Evolutionary conservation across 306 rosid species (phyloP), one percentile per base, ranked within the genome.

Genomic region (Geum urbanum): DNA sequence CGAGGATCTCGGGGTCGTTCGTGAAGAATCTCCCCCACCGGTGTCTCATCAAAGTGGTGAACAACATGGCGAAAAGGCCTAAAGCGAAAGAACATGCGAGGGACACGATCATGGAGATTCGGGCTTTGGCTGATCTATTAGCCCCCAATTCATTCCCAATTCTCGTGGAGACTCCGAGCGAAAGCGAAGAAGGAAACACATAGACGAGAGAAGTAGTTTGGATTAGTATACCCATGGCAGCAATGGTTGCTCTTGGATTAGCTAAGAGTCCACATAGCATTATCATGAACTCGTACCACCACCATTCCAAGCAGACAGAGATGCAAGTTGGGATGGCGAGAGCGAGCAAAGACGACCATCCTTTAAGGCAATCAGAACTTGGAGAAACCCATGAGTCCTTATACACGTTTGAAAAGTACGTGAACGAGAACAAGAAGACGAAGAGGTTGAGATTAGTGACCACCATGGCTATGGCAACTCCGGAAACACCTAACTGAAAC

Each of bases 261-360:
- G 48, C 70, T 4, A 95, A 74, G 3, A 95, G 84, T 0, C 99
- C 99, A 57, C 99, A 95, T 6, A 95, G 73, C 71, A 95, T 65
- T 41, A 91, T 91, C 97, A 95, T 91, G 70, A 95, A 73, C 62
- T 95, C 99, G 40, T 95, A 95, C 99, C 99, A 95, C 99, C 99
- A 95, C 99, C 99, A 95, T 40, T 95, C 99, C 4, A 95, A 81
- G 71, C 99, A 95, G 15, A 95, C 99, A 0, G 99, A 95, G 11
- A 89, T 80, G 11, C 99, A 95, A n/a, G 91, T 87, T 2, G 99
- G 99, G 32, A 95, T 46, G 0, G 97, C 85, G 6, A 95, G 84
- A 9, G 91, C 74, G 7, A 95, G 89, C 19, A 95, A 49, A 5
- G 88, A 79, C 0, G 95, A 76, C 99, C 99, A 95, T 0, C 96